Evolutionary conservation across 192 early-diverging fungal species (phyloP), one percentile per base, ranked within the genome.

Genomic region (Gryganskiella cystojenkinii): DNA sequence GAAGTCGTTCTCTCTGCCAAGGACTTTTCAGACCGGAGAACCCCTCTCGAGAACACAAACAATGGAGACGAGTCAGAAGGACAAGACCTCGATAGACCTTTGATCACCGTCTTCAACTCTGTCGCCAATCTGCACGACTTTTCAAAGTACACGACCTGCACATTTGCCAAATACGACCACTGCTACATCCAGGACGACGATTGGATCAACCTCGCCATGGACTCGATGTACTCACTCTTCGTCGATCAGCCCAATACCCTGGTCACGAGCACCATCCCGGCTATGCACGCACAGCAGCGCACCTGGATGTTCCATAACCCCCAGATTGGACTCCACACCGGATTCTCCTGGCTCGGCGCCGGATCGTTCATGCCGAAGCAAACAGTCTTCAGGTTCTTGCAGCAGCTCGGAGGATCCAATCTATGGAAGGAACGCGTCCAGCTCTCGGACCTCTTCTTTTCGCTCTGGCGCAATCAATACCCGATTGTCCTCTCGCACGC

Each of bases 121-220:
- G 83, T 84, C 24, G 84, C 83, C 42, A 82, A 85, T 35, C 33
- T 89, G 57, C 78, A 84, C 34, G 84, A 82, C 53, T 78, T 87
- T 37, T 80, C 85, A 58, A 82, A 86, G 64, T 87, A 85, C 61
- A 89, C 81, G 8, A 81, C 83, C 42, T 89, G 87, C 46, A 46
- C 81, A 4, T 59, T 86, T 30, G 87, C 87, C 2, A 70, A 79
- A 25, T 80, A 84, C 46, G 80, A 81, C 13, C 74, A 85, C 49
- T 89, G 87, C 64, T 89, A 87, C 64, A 84, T 87, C 64, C 87
- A 89, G 61, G 87, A 89, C 50, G 85, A 87, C 44, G 82, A 85
- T 54, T 84, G 84, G 73, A 64, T 88, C 44, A 86, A 88, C 42
- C 53, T 83, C 10, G 74, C 80, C 31, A 49, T 86, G 76, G 87